Base-by-base conservation (phyloP, 257 asterid species). In the Nemophila menziesii region DNA sequence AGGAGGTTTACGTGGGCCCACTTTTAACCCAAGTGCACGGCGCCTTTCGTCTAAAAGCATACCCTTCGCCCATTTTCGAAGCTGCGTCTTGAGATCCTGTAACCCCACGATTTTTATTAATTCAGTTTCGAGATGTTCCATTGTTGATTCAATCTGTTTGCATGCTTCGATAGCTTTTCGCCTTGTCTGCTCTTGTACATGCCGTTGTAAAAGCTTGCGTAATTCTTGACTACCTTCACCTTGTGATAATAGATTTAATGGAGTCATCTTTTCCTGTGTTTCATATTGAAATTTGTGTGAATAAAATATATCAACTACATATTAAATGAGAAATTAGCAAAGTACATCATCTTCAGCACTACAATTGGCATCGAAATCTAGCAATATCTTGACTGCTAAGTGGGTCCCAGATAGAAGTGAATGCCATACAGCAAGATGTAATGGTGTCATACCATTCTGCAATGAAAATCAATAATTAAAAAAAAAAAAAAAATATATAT, bases 361-460 rank as follows among this genome's bases (percentile, higher is more conserved):
- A 65, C 96, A 81, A 60, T 89, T 66, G 2, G 98, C 92, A 46
- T 73, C 68, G 50, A 71, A 56, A 55, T 84, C 93, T 5, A 89
- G 82, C 77, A 89, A 72, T 1, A 94, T 81, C 64, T 65, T 67
- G 47, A 89, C 98, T n/a, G 96, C 77, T 29, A 86, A 74, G 54
- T 54, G 72, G 52, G 84, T 92, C 58, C 68, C 82, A 16, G 80
- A 70, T 58, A 80, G 72, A 50, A 89, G 79, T 12, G 98, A 78
- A 61, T 89, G 94, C 94, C 98, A 89, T 33, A 89, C 98, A 70
- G 98, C 93, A 69, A 89, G 96, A 70, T 89, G 98, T 65, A 89
- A 53, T 22, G 98, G 98, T 52, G 92, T 78, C 97, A 87, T 87
- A 44, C 95, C 97, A 56, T 87, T 87, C 97, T 87, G 86, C 63